Percentiles rank a stretch among this genome's conserved stretches.
phyloP scores from a whole-genome alignment of 345 rosid species.

The Chamaenerion angustifolium region DNA sequence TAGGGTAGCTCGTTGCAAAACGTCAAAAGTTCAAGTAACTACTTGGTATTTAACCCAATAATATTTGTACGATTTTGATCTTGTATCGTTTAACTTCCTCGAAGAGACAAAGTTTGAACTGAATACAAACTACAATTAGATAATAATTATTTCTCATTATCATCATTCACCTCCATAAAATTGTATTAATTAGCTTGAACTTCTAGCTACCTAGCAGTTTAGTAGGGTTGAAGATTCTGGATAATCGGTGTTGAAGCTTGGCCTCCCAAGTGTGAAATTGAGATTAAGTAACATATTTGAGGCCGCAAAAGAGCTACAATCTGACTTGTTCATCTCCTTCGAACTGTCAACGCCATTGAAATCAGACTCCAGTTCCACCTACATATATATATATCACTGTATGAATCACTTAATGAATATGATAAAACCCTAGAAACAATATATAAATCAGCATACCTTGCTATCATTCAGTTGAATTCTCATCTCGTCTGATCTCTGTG shows the following conservation, averaged over 20 bases:
- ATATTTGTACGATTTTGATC: too few relatives aligned
- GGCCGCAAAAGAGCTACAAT: slow-evolving; percentile 22
- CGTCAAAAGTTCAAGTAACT: too few relatives aligned
- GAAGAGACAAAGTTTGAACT: too few relatives aligned
- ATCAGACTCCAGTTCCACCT: slow-evolving; percentile 12
- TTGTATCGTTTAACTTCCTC: too few relatives aligned
- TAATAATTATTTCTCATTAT: too few relatives aligned
- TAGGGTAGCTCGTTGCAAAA: too few relatives aligned
- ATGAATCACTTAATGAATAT: not conserved
- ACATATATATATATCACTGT: not conserved
- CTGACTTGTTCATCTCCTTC: slow-evolving; percentile 12
- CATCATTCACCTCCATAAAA: not conserved
- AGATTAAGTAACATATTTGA: slow-evolving; percentile 44
- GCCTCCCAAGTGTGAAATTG: slow-evolving; percentile 81
- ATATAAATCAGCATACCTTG: slow-evolving; percentile 20
- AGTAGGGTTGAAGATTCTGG: slow-evolving; percentile 53
- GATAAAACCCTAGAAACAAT: not conserved
- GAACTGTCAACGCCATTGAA: slow-evolving; percentile 6
- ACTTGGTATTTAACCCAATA: too few relatives aligned
- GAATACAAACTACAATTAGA: too few relatives aligned
- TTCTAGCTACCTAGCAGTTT: slow-evolving; percentile 28
- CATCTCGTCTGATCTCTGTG: slow-evolving; percentile 13
- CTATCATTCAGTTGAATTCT: slow-evolving; percentile 9
- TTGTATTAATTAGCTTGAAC: too few relatives aligned
- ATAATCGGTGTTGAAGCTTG: slow-evolving; percentile 50